These are phyloP conservation scores for Fusarium begoniae DNA, from an alignment of 2,329 filamentous ascomycete species.

Conservation along the genomic window DNA sequence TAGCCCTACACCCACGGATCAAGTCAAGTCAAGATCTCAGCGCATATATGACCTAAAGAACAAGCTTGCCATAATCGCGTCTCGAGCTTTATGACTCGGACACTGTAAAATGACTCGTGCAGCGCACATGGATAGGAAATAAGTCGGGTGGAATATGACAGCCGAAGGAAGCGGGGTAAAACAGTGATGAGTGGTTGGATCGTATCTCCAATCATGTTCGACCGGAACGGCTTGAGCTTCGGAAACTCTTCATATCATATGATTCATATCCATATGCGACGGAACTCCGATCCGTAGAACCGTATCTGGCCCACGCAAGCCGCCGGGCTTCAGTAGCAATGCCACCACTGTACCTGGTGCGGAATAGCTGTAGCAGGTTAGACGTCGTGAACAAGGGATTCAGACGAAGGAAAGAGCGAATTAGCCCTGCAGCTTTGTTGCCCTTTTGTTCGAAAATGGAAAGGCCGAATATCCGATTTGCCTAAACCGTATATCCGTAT, in stretches of 20 bases:
- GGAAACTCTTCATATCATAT: neutral
- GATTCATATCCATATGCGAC: neutral
- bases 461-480: neutral
- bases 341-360: neutral
- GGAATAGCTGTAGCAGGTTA: neutral
- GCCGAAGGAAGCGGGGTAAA: neutral
- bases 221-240: neutral
- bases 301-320: too few relatives aligned
- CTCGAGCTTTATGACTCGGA: rapidly evolving
- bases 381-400: rapidly evolving
- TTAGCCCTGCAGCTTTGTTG: neutral
- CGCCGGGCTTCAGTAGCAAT: neutral
- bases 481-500: neutral
- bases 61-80: neutral
- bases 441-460: neutral
- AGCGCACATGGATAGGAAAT: neutral
- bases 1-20: neutral
- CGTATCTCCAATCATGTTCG: neutral
- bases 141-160: neutral
- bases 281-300: neutral
- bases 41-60: neutral
- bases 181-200: neutral
- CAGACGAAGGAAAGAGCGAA: neutral
- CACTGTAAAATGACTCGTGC: neutral
- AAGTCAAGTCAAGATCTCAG: neutral